Base-by-base conservation (phyloP, 495 filamentous ascomycete genomes). In the Sabuloglossum arenarium region DNA sequence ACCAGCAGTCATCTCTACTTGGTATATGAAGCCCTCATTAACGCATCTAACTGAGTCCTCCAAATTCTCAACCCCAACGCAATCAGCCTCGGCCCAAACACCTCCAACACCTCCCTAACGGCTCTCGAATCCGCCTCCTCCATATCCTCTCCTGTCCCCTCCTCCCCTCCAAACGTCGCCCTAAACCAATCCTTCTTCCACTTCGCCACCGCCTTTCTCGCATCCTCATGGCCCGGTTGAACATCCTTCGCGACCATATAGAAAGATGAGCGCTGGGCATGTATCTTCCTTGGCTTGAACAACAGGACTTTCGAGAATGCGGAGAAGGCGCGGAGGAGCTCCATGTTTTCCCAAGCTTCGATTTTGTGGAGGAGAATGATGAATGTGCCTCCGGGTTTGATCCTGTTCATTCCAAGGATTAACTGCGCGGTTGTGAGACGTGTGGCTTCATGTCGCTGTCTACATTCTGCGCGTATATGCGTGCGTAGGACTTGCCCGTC, bases 201-300 rank as follows among this genome's bases (percentile, higher is more conserved):
- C 19, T 34, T 51, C 10, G 58, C 45, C 6, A 81, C 59, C 1
- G 71, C 70, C 0, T 53, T 39, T 5, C 58, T 21, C 0, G 73
- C 77, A 6, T 64, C 64, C 12, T 59, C 19, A 53, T 56, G 46
- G 16, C 63, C 43, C 3, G 64, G 64, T 24, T 67, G 62, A 16
- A 82, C 65, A 23, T 73, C 61, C 21, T 62, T 72, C 0, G 76
- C 76, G 32, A 82, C 58, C 60, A 81, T 58, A 59, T 81, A 80
- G 60, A 79, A 81, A 0, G 75, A 78, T 14, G 71, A 73, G 3
- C 71, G 61, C 8, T 60, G 71, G 11, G 59, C 62, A 56, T 80
- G 75, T 1, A 45, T 55, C 12, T 16, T 65, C 16, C 3, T 59
- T 0, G 71, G 74, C 58, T 82, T 82, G 60, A 73, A 76, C 0